A percentile compares a stretch with the other conserved stretches of the same genome.
These are phyloP conservation scores for Pezicula radicicola DNA, from an alignment of 2,329 filamentous ascomycete genomes.

Conservation along the genomic window DNA sequence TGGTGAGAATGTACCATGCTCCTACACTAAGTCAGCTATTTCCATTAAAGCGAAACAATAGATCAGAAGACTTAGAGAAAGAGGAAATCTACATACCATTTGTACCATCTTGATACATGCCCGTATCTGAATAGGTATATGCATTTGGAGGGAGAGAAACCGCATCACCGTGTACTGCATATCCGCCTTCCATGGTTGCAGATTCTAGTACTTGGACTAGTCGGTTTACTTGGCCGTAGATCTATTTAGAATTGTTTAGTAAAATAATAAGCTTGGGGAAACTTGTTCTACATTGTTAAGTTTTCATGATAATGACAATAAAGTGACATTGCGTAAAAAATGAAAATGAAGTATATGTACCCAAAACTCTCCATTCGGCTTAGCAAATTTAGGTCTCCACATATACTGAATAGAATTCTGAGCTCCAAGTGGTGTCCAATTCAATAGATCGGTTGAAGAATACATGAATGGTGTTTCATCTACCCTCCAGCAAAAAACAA, in stretches of 20 bases:
- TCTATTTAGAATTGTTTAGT: no score
- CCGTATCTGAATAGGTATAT: conserved; percentile 37
- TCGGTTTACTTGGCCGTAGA: conserved; percentile 38
- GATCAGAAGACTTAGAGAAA: no score
- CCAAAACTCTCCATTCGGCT: conserved; percentile 37
- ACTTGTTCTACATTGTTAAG: no score
- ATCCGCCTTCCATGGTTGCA: conserved; percentile 27
- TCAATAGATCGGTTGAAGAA: conserved; percentile 35
- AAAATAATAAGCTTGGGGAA: no score
- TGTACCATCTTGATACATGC: conserved; percentile 35
- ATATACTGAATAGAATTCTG: conserved; percentile 32
- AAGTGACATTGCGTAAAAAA: neutral
- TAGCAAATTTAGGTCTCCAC: conserved; percentile 38
- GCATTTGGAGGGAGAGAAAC: conserved; percentile 33
- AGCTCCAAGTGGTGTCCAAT: conserved; percentile 35
- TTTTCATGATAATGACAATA: no score
- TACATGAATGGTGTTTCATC: conserved; percentile 35
- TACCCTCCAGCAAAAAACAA: conserved; percentile 3
- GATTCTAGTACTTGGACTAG: conserved; percentile 35
- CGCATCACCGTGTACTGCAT: conserved; percentile 26
- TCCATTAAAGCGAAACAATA: neutral
- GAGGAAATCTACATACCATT: conserved; percentile 7
- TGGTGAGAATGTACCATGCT: conserved; percentile 36
- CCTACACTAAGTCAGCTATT: conserved; percentile 12
- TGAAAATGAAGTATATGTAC: conserved; percentile 15